Evolutionary conservation across 805 yeast species (phyloP).

Genomic region (Lipomyces orientalis): DNA sequence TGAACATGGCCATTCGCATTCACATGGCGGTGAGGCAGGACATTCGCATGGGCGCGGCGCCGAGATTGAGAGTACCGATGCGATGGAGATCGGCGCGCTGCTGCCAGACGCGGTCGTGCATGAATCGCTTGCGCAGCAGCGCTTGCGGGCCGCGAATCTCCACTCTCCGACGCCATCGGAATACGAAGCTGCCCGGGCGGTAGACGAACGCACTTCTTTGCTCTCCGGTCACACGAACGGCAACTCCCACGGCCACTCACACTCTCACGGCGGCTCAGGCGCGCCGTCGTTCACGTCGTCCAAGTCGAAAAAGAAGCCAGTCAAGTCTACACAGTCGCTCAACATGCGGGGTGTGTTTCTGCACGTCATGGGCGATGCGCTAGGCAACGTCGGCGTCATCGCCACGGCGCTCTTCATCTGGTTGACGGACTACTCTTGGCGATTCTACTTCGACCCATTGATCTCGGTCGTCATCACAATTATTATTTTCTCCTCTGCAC

Average conservation of each 20-base stretch:
- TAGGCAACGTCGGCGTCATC: conserved; percentile 94
- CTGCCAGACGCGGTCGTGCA: conserved; percentile 33
- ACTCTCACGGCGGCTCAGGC: conserved; percentile 15
- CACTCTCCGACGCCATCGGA: conserved; percentile 8
- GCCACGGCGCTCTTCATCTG: conserved; percentile 87
- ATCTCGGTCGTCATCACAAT: conserved; percentile 84
- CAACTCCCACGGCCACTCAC: conserved; percentile 7
- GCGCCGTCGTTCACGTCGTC: conserved; percentile 35
- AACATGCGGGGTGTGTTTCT: conserved; percentile 97
- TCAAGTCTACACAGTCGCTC: conserved; percentile 61
- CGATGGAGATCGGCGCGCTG: conserved; percentile 32
- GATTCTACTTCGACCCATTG: conserved; percentile 81
- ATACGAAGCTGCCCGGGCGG: conserved; percentile 42
- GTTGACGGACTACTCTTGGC: conserved; percentile 91
- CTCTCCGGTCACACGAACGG: conserved; percentile 43
- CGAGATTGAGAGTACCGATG: conserved; percentile 22
- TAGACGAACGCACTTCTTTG: conserved; percentile 46
- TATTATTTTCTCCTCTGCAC: conserved; percentile 87
- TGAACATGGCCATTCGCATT: conserved; percentile 74
- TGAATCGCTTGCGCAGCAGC: conserved; percentile 22
- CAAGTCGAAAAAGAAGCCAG: conserved; percentile 28
- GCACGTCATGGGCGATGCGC: conserved; percentile 94
- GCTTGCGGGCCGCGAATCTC: conserved; percentile 18
- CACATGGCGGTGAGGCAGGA: conserved; percentile 49
- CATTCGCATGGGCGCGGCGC: conserved; percentile 44